phyloP scores from a whole-genome alignment of 495 filamentous ascomycete genomes.

The Penicillium waksmanii region DNA sequence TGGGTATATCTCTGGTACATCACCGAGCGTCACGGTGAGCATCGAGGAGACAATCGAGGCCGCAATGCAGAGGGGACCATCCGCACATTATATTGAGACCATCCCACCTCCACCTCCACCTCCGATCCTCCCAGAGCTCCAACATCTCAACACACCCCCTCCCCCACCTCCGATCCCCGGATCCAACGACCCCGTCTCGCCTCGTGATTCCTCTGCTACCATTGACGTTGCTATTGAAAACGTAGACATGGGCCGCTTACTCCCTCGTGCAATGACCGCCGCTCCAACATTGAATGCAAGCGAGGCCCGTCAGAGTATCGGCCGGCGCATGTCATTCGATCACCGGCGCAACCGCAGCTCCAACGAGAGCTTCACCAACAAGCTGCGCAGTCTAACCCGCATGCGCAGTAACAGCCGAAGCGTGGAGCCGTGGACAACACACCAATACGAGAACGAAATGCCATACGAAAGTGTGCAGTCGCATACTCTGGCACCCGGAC shows the following conservation, averaged over 20 bases:
- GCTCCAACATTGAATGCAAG: constrained; percentile 38
- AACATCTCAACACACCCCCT: constrained; percentile 75
- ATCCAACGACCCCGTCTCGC: constrained; percentile 32
- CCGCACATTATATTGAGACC: constrained; percentile 51
- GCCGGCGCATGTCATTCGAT: constrained; percentile 51
- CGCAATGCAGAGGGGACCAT: constrained; percentile 42
- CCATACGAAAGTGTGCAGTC: constrained; percentile 40
- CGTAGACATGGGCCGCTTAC: constrained; percentile 37
- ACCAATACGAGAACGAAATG: constrained; percentile 30
- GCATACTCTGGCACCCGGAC: constrained; percentile 6
- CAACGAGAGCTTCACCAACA: constrained; percentile 65
- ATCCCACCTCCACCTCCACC: constrained; percentile 64
- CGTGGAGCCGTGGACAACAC: constrained; percentile 33
- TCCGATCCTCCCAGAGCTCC: constrained; percentile 79
- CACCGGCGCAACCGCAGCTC: constrained; percentile 70
- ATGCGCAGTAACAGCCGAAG: constrained; percentile 71
- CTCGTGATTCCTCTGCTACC: constrained; percentile 55
- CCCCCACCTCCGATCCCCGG: constrained; percentile 54
- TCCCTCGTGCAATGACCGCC: constrained; percentile 48
- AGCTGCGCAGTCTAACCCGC: constrained; percentile 67
- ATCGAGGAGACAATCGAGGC: constrained; percentile 68
- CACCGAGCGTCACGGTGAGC: constrained; percentile 49
- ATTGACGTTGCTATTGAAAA: constrained; percentile 79
- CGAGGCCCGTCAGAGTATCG: constrained; percentile 18
- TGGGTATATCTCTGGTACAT: constrained; percentile 35